phyloP scores from a whole-genome alignment of 441 rosid species.

The Adansonia rubrostipa region DNA sequence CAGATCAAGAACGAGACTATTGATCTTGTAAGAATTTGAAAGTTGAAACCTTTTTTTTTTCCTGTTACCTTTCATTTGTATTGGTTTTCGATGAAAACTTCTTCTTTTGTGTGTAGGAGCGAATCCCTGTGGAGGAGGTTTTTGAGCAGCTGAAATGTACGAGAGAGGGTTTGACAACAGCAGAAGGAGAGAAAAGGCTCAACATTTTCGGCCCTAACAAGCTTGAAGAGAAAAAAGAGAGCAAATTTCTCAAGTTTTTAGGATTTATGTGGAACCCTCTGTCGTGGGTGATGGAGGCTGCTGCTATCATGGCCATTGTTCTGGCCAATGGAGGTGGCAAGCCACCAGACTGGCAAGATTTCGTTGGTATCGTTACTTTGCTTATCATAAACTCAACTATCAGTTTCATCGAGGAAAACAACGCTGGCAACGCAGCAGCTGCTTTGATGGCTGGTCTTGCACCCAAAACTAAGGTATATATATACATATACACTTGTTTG shows the following conservation, averaged over 20 bases:
- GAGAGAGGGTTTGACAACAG: constrained; percentile 64
- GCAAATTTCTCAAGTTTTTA: constrained; percentile 74
- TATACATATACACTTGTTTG: neutral
- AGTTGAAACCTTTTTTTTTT: neutral
- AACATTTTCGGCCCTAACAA: constrained; percentile 77
- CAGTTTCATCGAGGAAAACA: constrained; percentile 93
- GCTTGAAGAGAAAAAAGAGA: constrained; percentile 86
- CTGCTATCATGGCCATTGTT: constrained; percentile 92
- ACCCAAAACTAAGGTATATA: constrained; percentile 75
- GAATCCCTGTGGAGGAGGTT: constrained; percentile 77
- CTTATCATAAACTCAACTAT: constrained; percentile 93
- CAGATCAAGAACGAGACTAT: constrained; percentile 72
- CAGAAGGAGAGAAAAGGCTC: constrained; percentile 79
- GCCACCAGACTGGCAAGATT: constrained; percentile 93
- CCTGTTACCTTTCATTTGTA: neutral
- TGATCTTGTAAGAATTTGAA: constrained; percentile 65
- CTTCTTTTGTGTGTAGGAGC: constrained; percentile 50
- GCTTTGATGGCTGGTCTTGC: constrained; percentile 98
- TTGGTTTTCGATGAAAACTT: neutral
- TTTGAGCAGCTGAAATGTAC: constrained; percentile 76
- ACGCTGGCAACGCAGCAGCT: constrained; percentile 95
- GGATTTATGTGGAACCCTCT: constrained; percentile 98
- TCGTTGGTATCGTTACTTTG: constrained; percentile 75
- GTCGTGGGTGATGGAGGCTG: constrained; percentile 96
- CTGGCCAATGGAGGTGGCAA: constrained; percentile 94